Base-by-base conservation (phyloP, 306 rosid genomes). In the Lathyrus sativus region DNA sequence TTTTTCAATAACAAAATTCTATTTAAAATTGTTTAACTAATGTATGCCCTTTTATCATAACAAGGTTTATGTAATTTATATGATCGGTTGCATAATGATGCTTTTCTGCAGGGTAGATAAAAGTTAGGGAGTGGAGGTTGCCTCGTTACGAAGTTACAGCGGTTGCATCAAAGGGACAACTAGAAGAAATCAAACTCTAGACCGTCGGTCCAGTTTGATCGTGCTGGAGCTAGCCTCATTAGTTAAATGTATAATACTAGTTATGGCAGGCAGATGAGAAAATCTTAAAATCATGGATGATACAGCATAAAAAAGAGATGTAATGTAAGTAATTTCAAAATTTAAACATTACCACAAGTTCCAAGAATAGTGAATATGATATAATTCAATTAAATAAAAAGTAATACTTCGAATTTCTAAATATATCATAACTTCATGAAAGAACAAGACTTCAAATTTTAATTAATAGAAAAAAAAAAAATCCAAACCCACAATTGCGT, bases 51-150 rank as follows among this genome's bases (percentile, higher is more conserved):
- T 60, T 60, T 41, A 61, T 58, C 69, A 44, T 67, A 60, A n/a
- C 43, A 44, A 65, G 28, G 56, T 29, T 77, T 28, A 59, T 17
- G 24, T 15, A 33, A 46, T 28, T 37, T 42, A 15, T 62, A 51
- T 49, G 14, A 61, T 49, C 62, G 62, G 63, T 14, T 56, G 49
- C 61, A 37, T 49, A 45, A 35, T n/a, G 18, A 5, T 38, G 41
- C 13, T 24, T 53, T 50, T 15, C 44, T 38, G 19, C 9, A 1
- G 43, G 12, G 24, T 18, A 57, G 14, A 28, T 42, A 51, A 22
- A 51, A 10, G 28, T 12, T 57, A 9, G 18, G 44, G 43, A 41
- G 38, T 44, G 62, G 5, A 13, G 26, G 50, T 19, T 18, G 43
- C 61, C 62, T 38, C 26, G n/a, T 35, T 61, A 14, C 7, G 14